Evolutionary conservation across 148 eudicot species (phyloP).

Genomic region (Pouteria glomerata): DNA sequence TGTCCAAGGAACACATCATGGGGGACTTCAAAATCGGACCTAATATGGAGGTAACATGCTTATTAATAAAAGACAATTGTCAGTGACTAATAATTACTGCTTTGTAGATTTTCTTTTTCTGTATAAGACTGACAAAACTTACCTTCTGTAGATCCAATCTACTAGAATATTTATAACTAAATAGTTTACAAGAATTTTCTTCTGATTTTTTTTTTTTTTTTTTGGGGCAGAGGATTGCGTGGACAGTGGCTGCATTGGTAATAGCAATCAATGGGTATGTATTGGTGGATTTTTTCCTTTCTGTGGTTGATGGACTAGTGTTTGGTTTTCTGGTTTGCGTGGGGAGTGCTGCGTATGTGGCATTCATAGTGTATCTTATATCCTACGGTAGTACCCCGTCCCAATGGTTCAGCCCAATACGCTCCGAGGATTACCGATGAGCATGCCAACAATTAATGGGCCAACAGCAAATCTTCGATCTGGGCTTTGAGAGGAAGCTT

Average conservation of each 20-base stretch:
- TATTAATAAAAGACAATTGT: background rate
- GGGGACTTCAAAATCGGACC: conserved; percentile 77
- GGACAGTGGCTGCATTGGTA: conserved; percentile 67
- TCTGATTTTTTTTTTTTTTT: background rate
- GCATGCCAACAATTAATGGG: conserved; percentile 20
- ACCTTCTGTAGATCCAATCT: background rate
- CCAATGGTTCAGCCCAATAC: conserved; percentile 24
- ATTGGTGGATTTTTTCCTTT: conserved; percentile 58
- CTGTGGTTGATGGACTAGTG: conserved; percentile 43
- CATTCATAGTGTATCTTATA: conserved; percentile 62
- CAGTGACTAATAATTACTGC: background rate
- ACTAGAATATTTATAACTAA: background rate
- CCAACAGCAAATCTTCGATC: too few relatives aligned
- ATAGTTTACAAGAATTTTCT: too few relatives aligned
- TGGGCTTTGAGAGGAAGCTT: too few relatives aligned
- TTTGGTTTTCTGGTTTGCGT: conserved; percentile 30
- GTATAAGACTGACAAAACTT: background rate
- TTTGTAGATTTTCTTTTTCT: background rate
- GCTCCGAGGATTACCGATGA: conserved; percentile 19
- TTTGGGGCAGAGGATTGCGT: conserved; percentile 48
- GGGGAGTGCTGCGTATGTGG: conserved; percentile 41
- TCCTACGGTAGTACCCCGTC: conserved; percentile 31
- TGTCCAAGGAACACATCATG: conserved; percentile 70
- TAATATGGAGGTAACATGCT: conserved; percentile 44
- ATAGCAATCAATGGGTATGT: conserved; percentile 79